Evolutionary conservation across 768 basidiomycete species (phyloP).

Genomic region (Boletus sp.): DNA sequence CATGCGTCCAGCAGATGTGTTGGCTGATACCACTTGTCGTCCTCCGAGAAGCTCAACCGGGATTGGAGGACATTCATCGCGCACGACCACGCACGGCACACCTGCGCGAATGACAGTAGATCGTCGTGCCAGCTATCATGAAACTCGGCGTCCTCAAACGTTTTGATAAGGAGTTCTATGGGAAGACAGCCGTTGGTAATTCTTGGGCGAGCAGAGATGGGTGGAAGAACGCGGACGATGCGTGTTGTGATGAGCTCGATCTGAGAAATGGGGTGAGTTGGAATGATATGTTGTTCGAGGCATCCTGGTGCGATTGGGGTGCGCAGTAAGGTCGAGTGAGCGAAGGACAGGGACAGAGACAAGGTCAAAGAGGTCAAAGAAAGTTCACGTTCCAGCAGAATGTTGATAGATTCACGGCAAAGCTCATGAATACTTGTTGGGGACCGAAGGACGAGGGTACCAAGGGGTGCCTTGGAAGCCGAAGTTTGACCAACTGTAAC

Average conservation of each 20-base stretch:
- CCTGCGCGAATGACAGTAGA: constrained; percentile 26
- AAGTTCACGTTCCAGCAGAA: constrained; percentile 18
- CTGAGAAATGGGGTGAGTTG: constrained; percentile 8
- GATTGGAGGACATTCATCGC: constrained; percentile 21
- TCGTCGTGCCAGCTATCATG: constrained; percentile 19
- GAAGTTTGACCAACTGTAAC: constrained; percentile 7
- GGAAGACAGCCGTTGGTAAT: constrained; percentile 15
- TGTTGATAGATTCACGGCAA: background rate
- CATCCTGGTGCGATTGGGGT: constrained; percentile 3
- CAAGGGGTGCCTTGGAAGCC: constrained; percentile 4
- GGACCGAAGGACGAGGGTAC: constrained; percentile 14
- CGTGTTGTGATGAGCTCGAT: constrained; percentile 23
- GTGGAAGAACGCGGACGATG: constrained; percentile 19
- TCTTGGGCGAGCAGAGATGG: background rate
- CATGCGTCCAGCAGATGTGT: constrained; percentile 11
- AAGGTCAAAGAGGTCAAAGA: constrained; percentile 13
- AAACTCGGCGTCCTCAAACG: constrained; percentile 19
- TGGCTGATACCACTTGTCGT: background rate
- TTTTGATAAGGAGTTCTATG: constrained; percentile 20
- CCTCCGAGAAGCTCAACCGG: constrained; percentile 18
- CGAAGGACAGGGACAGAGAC: constrained; percentile 22
- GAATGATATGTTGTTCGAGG: constrained; percentile 1
- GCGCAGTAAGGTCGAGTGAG: constrained; percentile 21
- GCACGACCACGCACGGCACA: constrained; percentile 24
- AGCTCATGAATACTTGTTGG: constrained; percentile 7